These are phyloP conservation scores for Curvularia eragrostidis DNA, from an alignment of 2,329 filamentous ascomycete genomes.

Conservation along the genomic window DNA sequence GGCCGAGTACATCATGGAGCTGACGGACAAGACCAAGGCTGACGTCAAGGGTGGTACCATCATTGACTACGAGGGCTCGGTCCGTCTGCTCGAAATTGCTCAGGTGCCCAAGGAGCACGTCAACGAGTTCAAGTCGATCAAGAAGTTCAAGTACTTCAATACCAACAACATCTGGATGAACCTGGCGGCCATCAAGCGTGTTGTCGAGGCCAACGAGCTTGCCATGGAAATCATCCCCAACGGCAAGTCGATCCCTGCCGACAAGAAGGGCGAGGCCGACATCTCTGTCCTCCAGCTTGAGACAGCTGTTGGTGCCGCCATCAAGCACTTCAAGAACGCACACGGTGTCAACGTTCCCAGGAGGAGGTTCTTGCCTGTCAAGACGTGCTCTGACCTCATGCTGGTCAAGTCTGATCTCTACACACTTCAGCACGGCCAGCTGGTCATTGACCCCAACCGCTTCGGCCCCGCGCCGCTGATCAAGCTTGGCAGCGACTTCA, in stretches of 20 bases:
- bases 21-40: constrained; percentile 99
- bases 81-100: constrained; percentile 96
- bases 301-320: constrained; percentile 97
- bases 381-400: constrained; percentile 99
- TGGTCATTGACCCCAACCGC: constrained; percentile 94
- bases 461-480: constrained; percentile 97
- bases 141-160: constrained; percentile 99
- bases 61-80: constrained; percentile 97
- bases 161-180: constrained; percentile 99
- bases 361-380: constrained; percentile 97
- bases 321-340: constrained; percentile 97
- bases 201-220: constrained; percentile 97
- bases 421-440: constrained; percentile 97
- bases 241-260: constrained; percentile 96
- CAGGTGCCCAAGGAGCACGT: constrained; percentile 99
- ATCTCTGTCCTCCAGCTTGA: constrained; percentile 97
- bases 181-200: constrained; percentile 94
- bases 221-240: constrained; percentile 99
- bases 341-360: constrained; percentile 99
- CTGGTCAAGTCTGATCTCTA: constrained; percentile 99
- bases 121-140: constrained; percentile 99
- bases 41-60: constrained; percentile 99
- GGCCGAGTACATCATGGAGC: constrained; percentile 99
- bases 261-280: constrained; percentile 99
- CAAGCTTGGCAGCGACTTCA: constrained; percentile 99